phyloP scores from a whole-genome alignment of 2,329 filamentous ascomycete species.

The Akanthomyces lecanii region DNA sequence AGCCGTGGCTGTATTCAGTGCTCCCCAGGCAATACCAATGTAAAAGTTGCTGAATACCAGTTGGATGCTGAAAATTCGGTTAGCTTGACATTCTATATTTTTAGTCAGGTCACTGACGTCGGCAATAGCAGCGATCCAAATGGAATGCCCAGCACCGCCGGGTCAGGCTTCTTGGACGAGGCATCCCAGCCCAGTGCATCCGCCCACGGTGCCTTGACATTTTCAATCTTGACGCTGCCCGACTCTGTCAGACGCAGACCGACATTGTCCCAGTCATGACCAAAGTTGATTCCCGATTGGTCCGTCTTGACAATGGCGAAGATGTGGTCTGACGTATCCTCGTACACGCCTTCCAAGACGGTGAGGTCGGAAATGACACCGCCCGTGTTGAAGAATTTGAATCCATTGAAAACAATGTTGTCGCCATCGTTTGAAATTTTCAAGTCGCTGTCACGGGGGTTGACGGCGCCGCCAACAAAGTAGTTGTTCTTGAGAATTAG shows the following conservation, averaged over 20 bases:
- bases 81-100: neutral
- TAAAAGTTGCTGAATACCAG: slow-evolving; percentile 65
- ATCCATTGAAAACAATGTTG: slow-evolving; percentile 54
- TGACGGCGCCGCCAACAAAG: slow-evolving; percentile 63
- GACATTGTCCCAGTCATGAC: slow-evolving; percentile 62
- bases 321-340: slow-evolving; percentile 55
- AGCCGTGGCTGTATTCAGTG: slow-evolving; percentile 49
- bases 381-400: slow-evolving; percentile 65
- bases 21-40: slow-evolving; percentile 57
- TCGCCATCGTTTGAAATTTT: slow-evolving; percentile 52
- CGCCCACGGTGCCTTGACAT: slow-evolving; percentile 53
- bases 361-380: slow-evolving; percentile 63
- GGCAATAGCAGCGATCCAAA: slow-evolving; percentile 57
- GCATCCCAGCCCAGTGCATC: slow-evolving; percentile 60
- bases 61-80: slow-evolving; percentile 44
- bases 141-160: slow-evolving; percentile 46
- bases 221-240: slow-evolving; percentile 56
- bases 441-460: slow-evolving; percentile 59
- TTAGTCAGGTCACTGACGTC: slow-evolving; percentile 34
- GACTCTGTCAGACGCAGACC: slow-evolving; percentile 61
- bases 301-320: slow-evolving; percentile 57
- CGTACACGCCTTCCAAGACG: slow-evolving; percentile 59
- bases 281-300: slow-evolving; percentile 54
- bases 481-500: slow-evolving; percentile 60
- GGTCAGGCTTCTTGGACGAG: slow-evolving; percentile 45